Evolutionary conservation across 371 early-diverging fungal species (phyloP).

Genomic region (Zychaea mexicana): DNA sequence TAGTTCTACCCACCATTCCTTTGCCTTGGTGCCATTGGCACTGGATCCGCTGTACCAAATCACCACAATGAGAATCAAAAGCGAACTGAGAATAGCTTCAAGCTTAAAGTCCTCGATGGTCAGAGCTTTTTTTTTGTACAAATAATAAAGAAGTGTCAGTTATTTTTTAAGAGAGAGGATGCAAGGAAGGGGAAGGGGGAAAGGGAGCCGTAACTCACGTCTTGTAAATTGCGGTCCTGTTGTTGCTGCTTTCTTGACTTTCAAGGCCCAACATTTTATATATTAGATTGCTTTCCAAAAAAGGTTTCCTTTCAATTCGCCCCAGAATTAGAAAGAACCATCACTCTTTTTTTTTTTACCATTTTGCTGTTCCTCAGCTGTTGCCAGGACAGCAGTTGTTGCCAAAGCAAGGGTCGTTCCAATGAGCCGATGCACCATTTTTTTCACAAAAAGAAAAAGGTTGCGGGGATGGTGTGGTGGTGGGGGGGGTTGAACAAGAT

Average conservation of each 20-base stretch:
- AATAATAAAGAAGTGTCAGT: too few species aligned
- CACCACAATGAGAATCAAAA: conserved; percentile 24
- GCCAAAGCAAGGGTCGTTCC: background rate
- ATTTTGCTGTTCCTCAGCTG: background rate
- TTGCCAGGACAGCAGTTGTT: background rate
- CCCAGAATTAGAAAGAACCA: too few species aligned
- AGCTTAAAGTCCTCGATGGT: conserved; percentile 30
- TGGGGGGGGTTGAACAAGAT: background rate
- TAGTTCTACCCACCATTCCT: conserved; percentile 43
- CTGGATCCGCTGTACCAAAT: conserved; percentile 36
- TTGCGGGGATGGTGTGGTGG: too few species aligned
- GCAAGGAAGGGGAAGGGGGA: too few species aligned
- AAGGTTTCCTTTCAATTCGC: too few species aligned
- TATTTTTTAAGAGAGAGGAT: too few species aligned
- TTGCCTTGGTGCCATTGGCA: conserved; percentile 33
- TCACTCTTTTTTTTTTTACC: background rate
- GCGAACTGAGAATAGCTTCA: conserved; percentile 25
- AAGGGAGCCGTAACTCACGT: conserved; percentile 6
- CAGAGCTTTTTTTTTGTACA: too few species aligned
- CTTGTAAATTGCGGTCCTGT: background rate
- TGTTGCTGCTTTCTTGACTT: background rate
- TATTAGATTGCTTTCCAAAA: background rate
- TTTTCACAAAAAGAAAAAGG: background rate
- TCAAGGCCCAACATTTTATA: too few species aligned
- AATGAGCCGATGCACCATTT: conserved; percentile 2